Base-by-base conservation (phyloP, 345 rosid species). In the Clausena lansium region DNA sequence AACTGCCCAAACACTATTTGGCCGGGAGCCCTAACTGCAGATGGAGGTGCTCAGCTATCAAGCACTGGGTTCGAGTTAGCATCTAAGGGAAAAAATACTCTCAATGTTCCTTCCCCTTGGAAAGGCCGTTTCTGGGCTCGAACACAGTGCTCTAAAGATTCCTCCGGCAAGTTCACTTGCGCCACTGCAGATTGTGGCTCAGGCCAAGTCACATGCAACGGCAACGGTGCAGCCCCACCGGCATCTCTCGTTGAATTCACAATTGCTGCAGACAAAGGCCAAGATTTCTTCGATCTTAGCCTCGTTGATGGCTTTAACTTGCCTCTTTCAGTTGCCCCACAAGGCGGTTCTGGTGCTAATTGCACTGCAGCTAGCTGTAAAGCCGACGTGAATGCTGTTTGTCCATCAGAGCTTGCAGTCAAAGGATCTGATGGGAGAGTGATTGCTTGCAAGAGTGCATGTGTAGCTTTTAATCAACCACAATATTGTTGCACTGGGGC, bases 291-390 rank as follows among this genome's bases (percentile, higher is more conserved):
- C 73, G 84, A 87, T 70, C 10, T 87, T 6, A 83, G 86, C 70
- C 89, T 83, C 6, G 89, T 87, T 22, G 86, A 87, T 25, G 89
- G 89, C 69, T 87, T 74, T 59, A 84, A 86, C 74, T n/a, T 86
- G 60, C 87, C 85, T 13, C 14, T 84, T 7, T 84, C 86, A 0
- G 41, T 81, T 1, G 10, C 84, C 50, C 89, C 87, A 65, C 66
- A 66, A 61, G 87, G 87, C 6, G 81, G 84, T 4, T 52, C 81
- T 27, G 78, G 77, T 1, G 41, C 7, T 2, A 70, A 11, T 3
- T 80, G 84, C 81, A 78, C 63, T 0, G 1, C 24, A 9, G 3
- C 87, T 1, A 82, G 76, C 76, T 86, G 89, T 47, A 13, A 39
- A 4, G 72, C 2, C 25, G 63, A 84, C 62, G 76, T 84, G 38